Conservation (phyloP, 1,284 basidiomycete species). For the Ustilago loliicola region DNA sequence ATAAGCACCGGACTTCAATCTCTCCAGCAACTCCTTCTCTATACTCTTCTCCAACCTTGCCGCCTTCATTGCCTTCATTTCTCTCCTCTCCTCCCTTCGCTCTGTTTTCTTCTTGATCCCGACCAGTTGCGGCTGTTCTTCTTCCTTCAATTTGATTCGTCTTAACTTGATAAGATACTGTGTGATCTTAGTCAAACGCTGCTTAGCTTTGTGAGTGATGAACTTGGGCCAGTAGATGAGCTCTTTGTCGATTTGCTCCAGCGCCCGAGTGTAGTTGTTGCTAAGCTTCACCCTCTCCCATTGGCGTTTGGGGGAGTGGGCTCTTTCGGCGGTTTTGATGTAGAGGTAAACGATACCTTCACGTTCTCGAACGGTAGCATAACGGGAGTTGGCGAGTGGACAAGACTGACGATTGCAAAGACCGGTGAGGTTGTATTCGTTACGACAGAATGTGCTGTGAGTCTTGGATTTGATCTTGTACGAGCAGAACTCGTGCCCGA, state of each 20-base stretch:
- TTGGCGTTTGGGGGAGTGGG: slow-evolving; percentile 93
- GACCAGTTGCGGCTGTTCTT: slow-evolving; percentile 88
- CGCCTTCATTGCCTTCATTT: slow-evolving; percentile 95
- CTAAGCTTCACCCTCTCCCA: slow-evolving; percentile 96
- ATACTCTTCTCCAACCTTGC: slow-evolving; percentile 86
- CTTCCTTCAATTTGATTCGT: slow-evolving; percentile 80
- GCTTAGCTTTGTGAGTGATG: slow-evolving; percentile 98
- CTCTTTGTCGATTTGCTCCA: slow-evolving; percentile 85
- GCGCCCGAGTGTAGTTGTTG: slow-evolving; percentile 92
- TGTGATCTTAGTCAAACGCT: slow-evolving; percentile 97
- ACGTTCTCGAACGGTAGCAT: slow-evolving; percentile 95
- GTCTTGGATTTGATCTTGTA: slow-evolving; percentile 69
- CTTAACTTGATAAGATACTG: slow-evolving; percentile 99
- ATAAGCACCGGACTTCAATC: slow-evolving; percentile 95
- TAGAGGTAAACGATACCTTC: slow-evolving; percentile 95
- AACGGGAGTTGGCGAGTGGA: slow-evolving; percentile 94
- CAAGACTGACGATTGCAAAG: slow-evolving; percentile 96
- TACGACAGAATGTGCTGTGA: slow-evolving; percentile 87
- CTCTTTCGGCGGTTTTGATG: slow-evolving; percentile 97
- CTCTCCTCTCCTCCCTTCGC: slow-evolving; percentile 89
- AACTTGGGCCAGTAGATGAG: slow-evolving; percentile 98
- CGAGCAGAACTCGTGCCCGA: slow-evolving; percentile 68
- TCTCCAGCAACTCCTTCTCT: slow-evolving; percentile 94
- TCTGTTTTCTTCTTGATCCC: slow-evolving; percentile 98
- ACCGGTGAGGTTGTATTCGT: slow-evolving; percentile 99